Evolutionary conservation across 2,329 filamentous ascomycete genomes (phyloP).

Genomic region (Alternaria arborescens): DNA sequence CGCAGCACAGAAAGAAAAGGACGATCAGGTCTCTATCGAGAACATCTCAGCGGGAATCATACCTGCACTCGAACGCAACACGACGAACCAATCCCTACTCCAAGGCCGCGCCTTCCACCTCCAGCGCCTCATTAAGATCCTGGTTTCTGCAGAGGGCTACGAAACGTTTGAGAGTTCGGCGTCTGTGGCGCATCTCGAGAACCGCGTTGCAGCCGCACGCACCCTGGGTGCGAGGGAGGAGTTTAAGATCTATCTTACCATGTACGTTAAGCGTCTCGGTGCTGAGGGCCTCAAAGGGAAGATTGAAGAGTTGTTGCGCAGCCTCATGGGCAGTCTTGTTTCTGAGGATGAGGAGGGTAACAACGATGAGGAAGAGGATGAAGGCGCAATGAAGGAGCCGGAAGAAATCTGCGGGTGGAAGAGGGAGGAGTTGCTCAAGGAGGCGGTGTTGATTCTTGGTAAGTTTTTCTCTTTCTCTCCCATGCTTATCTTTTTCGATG

Average conservation of each 20-base stretch:
- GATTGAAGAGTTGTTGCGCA: constrained; percentile 89
- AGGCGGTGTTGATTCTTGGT: constrained; percentile 93
- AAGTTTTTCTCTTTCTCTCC: constrained; percentile 12
- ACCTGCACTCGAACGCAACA: constrained; percentile 90
- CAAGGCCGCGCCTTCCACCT: constrained; percentile 92
- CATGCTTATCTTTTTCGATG: background rate
- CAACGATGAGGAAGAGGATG: constrained; percentile 56
- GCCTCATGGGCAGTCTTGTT: constrained; percentile 75
- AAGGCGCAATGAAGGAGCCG: constrained; percentile 62
- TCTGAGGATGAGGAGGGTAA: constrained; percentile 67
- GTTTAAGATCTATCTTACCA: constrained; percentile 92
- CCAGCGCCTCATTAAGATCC: constrained; percentile 87
- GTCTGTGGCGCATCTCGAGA: constrained; percentile 94
- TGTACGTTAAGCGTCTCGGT: constrained; percentile 96
- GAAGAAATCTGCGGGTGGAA: constrained; percentile 91
- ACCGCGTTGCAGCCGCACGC: constrained; percentile 87
- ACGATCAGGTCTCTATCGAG: constrained; percentile 61
- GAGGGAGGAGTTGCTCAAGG: constrained; percentile 83
- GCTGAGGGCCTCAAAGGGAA: constrained; percentile 87
- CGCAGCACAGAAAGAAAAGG: constrained; percentile 46
- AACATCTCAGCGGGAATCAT: constrained; percentile 90
- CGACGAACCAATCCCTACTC: constrained; percentile 88
- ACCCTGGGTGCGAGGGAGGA: constrained; percentile 88
- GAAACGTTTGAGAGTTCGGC: constrained; percentile 91
- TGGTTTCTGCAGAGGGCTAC: constrained; percentile 88